Evolutionary conservation across 225 moss, liverwort and hornwort genomes (phyloP), one percentile per base, ranked within the genome.

Genomic region (Thuidium tamariscinum): DNA sequence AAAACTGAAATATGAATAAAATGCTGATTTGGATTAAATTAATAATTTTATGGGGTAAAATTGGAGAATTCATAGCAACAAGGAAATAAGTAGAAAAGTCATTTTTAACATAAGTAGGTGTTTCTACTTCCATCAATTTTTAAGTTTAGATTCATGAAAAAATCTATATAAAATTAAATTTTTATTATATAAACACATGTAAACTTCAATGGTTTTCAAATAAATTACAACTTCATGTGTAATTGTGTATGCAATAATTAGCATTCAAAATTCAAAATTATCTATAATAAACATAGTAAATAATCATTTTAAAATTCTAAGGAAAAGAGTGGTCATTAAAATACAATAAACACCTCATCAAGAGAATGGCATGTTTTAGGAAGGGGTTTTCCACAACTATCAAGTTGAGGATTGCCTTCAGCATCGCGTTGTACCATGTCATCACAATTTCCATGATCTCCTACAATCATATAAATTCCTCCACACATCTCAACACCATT

Each of bases 391-490:
- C 94, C 92, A 84, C 90, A 82, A 39, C 71, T 83, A 86, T 93
- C 92, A 60, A 88, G 51, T 52, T 94, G 76, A 73, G 94, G 94
- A n/a, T 81, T 88, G 59, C 96, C 95, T 74, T 95, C 86, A 18
- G 27, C 84, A 59, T 95, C 89, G 11, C 95, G 90, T 79, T 94
- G 96, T 6, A 93, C 96, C 96, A 97, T 97, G 8, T 97, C 95
- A 84, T 95, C 91, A 7, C 94, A 93, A 76, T 95, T 95, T 60
- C 96, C 94, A 66, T 95, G 95, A 89, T 95, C 95, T 65, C 93
- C 93, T 39, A 95, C 94, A 60, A 97, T 88, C 91, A 97, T 87
- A 19, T 89, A 97, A 52, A 95, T 94, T 26, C 96, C 95, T 90
- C 95, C 92, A 81, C 93, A 95, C 52, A 92, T 20, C 54, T 91